Base-by-base conservation (phyloP, 2,329 filamentous ascomycete species). In the Kalmusia sp. region DNA sequence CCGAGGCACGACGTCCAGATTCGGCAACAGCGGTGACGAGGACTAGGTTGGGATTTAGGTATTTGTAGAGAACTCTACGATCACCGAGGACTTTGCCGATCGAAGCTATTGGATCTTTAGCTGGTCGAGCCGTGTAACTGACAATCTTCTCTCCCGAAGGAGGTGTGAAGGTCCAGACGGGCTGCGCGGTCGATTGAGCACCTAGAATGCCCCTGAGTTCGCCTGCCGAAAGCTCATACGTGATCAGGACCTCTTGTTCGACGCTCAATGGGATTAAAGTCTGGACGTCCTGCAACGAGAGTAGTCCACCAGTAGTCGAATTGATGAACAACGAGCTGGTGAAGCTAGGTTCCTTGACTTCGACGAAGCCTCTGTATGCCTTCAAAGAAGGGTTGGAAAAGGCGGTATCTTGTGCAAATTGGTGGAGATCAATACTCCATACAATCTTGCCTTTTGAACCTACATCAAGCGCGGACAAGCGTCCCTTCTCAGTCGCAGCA, bases 31-130 rank as follows among this genome's bases (percentile, higher is more conserved):
- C 82, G 1, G 90, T 90, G 39, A 96, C 81, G 0, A 98, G 82
- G 2, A 92, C 81, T 6, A 91, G 84, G 75, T 96, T 97, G 0
- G 91, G 87, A 77, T 96, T 96, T 34, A 99, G 79, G 71, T 98
- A 98, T 77, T 99, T 99, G 85, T 99, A 99, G 58, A 93, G 84
- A 41, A 99, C 95, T n/a, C 87, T 88, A 37, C 95, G 86, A 68
- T 99, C 90, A 22, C 92, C 93, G 19, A 99, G 84, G 1, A 98
- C 95, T 54, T 91, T 92, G 8, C 95, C 95, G 63, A 99, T 96
- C 0, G 95, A 98, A 3, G 95, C 93, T 41, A 98, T 87, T 0
- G 92, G 92, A 64, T 99, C 93, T 59, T 93, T 89, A 2, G 83
- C 70, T 8, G 91, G 87, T 41, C 88, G 84, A 15, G 87, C 82